Evolutionary conservation across 306 rosid species (phyloP).

Genomic region (Gillenia trifoliata): DNA sequence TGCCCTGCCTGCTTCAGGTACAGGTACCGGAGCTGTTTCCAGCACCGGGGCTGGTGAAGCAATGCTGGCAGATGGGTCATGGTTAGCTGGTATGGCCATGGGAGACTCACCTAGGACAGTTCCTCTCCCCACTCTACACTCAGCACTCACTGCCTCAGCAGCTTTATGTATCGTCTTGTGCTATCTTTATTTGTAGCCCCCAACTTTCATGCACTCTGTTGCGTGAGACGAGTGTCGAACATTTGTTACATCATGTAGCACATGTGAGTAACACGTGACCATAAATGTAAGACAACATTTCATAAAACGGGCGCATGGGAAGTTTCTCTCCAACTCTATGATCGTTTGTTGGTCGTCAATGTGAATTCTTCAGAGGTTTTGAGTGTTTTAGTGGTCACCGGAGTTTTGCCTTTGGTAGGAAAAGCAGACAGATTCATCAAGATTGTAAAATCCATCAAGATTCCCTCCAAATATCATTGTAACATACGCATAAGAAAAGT

Average conservation of each 20-base stretch:
- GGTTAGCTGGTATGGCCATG: constrained; percentile 97
- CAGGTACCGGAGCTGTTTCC: constrained; percentile 10
- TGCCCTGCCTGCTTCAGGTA: constrained; percentile 16
- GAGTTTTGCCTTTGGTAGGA: constrained; percentile 36
- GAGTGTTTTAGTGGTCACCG: constrained; percentile 27
- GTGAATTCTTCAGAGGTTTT: constrained; percentile 40
- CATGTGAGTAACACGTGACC: neutral
- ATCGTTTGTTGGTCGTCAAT: constrained; percentile 26
- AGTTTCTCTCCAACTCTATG: neutral
- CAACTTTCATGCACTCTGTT: neutral
- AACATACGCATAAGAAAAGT: neutral
- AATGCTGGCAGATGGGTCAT: constrained; percentile 65
- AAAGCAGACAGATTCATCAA: constrained; percentile 51
- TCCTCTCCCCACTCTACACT: constrained; percentile 13
- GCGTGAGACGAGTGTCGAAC: neutral
- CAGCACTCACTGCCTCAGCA: neutral
- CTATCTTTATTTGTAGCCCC: constrained; percentile 24
- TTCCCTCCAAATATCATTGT: constrained; percentile 32
- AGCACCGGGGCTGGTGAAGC: constrained; percentile 33
- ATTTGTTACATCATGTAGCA: neutral
- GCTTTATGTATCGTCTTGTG: constrained; percentile 26
- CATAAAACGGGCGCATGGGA: neutral
- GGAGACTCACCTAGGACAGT: constrained; percentile 53
- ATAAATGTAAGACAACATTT: neutral
- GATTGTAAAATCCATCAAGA: constrained; percentile 38